Evolutionary conservation across 495 filamentous ascomycete species (phyloP), one percentile per base, ranked within the genome.

Genomic region (Hyaloscypha bicolor): DNA sequence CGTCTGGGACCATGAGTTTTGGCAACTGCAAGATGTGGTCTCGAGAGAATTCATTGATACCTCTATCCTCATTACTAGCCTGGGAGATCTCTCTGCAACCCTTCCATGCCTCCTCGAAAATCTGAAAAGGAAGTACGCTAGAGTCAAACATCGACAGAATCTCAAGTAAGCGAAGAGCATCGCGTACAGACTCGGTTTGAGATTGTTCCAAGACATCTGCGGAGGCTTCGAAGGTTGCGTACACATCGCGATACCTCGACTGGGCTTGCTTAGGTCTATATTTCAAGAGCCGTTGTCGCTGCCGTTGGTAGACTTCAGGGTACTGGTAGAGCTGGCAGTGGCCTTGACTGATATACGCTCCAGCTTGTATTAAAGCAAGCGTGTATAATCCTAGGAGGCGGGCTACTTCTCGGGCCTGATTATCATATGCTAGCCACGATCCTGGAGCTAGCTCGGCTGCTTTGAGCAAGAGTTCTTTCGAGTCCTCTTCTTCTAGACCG

Each of bases 321-420:
- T 78, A 79, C n/a, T 73, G 53, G 19, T 62, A 30, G 19, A 72
- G 56, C 16, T 62, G 57, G 61, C 74, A 77, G 51, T 72, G 66
- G 21, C 69, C 68, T 32, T 63, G 21, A 1, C 16, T 35, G 52
- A 78, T 78, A 30, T 76, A 72, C 30, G 70, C 74, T 2, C 76
- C 78, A 12, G 80, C 79, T 48, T 80, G 76, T n/a, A 80, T 69
- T 12, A 81, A 53, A 29, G 79, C 78, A 29, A 80, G 72, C 6
- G 79, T 75, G 12, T 80, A 58, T 37, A 63, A 80, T 4, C 75
- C 76, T 35, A 82, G 62, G 14, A 69, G 71, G 14, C 65, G 22
- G 31, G 73, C 72, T 39, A 82, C 78, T 39, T 33, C 33, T 19
- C 69, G 56, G 3, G 75, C 77, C n/a, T 64, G 59, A 25, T 69